Base-by-base conservation (phyloP, 805 yeast species). In the Grigorovia humatica region DNA sequence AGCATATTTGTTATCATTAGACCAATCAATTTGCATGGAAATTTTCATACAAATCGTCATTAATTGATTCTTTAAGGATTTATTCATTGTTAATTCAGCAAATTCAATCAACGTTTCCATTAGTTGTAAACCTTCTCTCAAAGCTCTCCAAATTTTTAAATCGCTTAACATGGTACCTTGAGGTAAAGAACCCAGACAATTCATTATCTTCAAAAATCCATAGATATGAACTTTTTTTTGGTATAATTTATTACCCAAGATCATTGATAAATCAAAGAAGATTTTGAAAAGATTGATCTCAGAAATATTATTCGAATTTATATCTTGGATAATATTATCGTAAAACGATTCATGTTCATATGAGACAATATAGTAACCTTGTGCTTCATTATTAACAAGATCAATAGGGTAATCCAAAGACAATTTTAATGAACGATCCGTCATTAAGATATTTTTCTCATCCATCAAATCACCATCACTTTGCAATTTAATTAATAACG, bases 351-450 rank as follows among this genome's bases (percentile, higher is more conserved):
- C 13, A 38, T 66, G 55, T 23, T 66, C 69, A 56, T 82, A 83
- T 11, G 75, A 70, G 0, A 76, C 76, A 49, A 75, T 72, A 55
- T 74, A 76, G 54, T 78, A 70, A 1, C 80, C 81, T 20, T 71
- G 54, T 15, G 57, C 49, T 42, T 58, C 53, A 18, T 58, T 55
- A 41, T 68, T 68, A 20, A 55, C 52, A 9, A 60, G 46, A 4
- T 54, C 32, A 15, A 63, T 51, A 4, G 58, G 52, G 35, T 59
- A 52, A 30, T 57, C 51, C 15, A 38, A 38, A 12, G 42, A 8
- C 9, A 63, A 44, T 6, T 48, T 50, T 20, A 61, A 45, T 1
- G 64, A 55, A 53, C 68, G 59, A 46, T 65, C 69, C 3, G 66
- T 64, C 57, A 66, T 52, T 44, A 66, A 48, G 4, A 57, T 55